A percentile compares a stretch with the other conserved stretches of the same genome.
phyloP scores from a whole-genome alignment of 2,329 filamentous ascomycete species.

The Xylariaceae sp. region DNA sequence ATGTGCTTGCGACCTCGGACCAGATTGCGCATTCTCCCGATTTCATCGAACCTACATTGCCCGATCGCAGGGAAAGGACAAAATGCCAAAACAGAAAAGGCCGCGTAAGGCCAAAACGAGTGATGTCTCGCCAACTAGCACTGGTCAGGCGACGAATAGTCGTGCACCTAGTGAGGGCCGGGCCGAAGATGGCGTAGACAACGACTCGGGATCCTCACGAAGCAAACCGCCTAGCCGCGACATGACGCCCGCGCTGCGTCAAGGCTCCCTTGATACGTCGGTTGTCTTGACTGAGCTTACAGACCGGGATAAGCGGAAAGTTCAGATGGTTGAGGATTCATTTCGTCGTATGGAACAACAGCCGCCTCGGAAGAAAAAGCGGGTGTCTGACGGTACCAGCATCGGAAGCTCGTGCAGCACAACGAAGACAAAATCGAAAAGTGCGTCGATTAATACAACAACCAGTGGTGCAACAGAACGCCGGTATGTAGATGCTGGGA shows the following conservation, averaged over 20 bases:
- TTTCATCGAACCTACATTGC: constrained; percentile 57
- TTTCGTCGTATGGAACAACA: constrained; percentile 61
- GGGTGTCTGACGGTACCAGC: constrained; percentile 51
- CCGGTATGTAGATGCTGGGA: constrained; percentile 51
- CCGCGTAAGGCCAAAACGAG: constrained; percentile 51
- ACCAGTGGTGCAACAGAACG: constrained; percentile 37
- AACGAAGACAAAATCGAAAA: constrained; percentile 39
- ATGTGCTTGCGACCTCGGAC: constrained; percentile 66
- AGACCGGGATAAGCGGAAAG: constrained; percentile 63
- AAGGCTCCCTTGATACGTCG: constrained; percentile 57
- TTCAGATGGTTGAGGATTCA: constrained; percentile 61
- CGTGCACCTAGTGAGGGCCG: constrained; percentile 61
- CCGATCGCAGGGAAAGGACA: constrained; percentile 41
- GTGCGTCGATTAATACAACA: constrained; percentile 18
- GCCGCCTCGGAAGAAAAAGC: constrained; percentile 59
- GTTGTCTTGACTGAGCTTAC: constrained; percentile 61
- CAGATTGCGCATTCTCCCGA: constrained; percentile 59
- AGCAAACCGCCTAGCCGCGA: constrained; percentile 66
- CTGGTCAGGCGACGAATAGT: constrained; percentile 58
- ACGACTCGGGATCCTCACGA: constrained; percentile 53
- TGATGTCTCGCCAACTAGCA: constrained; percentile 58
- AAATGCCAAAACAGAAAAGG: constrained; percentile 44
- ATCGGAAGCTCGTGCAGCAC: constrained; percentile 29
- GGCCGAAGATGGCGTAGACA: constrained; percentile 50
- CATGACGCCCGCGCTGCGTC: constrained; percentile 54